Evolutionary conservation across 164 flowering plant species (phyloP).

Genomic region (Stephania cephalantha): DNA sequence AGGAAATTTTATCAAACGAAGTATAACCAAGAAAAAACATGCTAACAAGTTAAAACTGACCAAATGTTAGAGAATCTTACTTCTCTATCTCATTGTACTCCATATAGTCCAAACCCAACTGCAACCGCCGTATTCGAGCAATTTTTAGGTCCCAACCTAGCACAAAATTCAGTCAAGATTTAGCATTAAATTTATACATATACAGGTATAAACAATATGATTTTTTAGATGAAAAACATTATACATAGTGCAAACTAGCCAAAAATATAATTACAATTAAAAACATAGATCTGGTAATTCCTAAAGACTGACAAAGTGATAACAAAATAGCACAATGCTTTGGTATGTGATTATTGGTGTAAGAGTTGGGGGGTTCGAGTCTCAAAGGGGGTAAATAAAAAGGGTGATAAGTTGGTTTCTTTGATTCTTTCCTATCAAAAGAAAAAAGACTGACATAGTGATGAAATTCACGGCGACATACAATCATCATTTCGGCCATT

Average conservation of each 20-base stretch:
- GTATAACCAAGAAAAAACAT: neutral
- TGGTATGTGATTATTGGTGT: too few species aligned
- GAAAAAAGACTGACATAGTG: too few species aligned
- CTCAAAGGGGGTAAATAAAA: too few species aligned
- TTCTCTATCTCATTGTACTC: conserved; percentile 71
- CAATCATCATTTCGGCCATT: neutral
- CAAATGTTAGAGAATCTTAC: conserved; percentile 34
- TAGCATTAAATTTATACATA: conserved; percentile 5
- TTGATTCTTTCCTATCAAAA: too few species aligned
- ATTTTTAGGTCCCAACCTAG: conserved; percentile 81
- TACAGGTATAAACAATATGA: neutral
- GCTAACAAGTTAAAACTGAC: neutral
- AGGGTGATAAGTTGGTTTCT: too few species aligned
- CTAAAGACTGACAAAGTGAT: too few species aligned
- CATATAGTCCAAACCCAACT: conserved; percentile 75
- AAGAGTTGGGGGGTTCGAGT: too few species aligned
- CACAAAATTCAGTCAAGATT: conserved; percentile 15
- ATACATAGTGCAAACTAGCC: neutral
- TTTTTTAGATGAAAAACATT: neutral
- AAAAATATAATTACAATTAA: neutral
- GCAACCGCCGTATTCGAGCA: conserved; percentile 70
- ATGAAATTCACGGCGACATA: neutral
- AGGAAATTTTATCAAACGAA: neutral
- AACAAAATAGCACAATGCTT: too few species aligned
- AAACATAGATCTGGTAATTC: too few species aligned